Base-by-base conservation (phyloP, 2,329 filamentous ascomycete species). In the Verticillium nonalfalfae region DNA sequence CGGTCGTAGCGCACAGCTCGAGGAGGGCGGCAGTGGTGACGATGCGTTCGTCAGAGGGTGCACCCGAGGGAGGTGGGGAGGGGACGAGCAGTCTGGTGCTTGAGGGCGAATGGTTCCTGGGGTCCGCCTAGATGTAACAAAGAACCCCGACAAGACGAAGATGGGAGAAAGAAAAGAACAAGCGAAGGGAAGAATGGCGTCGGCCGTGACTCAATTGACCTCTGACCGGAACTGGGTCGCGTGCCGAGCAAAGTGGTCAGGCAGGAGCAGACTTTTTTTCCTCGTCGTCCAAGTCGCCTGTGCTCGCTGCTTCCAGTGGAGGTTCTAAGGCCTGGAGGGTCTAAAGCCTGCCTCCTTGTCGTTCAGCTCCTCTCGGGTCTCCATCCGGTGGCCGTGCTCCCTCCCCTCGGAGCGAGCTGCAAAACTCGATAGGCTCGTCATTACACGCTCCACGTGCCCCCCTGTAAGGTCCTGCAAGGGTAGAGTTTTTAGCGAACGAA, bases 1-100 rank as follows among this genome's bases (percentile, higher is more conserved):
- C 9, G 39, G 18, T 50, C 3, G 45, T 21, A 10, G 45, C n/a
- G n/a, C 9, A 21, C 35, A n/a, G 45, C 9, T 50, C 26, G 45
- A 50, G 10, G 36, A 36, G 26, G 26, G 26, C 26, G 26, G 26
- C 26, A 26, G 26, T 54, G 26, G 26, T 26, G n/a, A 36, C 7
- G 15, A 56, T 64, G 63, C 61, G 57, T 64, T 61, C 61, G 57
- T 61, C 59, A 38, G 50, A 35, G 57, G 58, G 40, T 26, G 26
- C 26, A 26, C 59, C 45, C 31, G 35, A 59, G 36, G 55, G 61
- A 58, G 56, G 58, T 18, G 59, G 38, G 38, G 26, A 9, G 38
- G n/a, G 36, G 21, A 39, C 35, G 52, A 50, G 34, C 26, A 26
- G 26, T 26, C 26, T 26, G 26, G 26, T 26, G 26, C 26, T 26